Conservation (phyloP, 2,329 filamentous ascomycete genomes). For the Ophiostoma quercus region DNA sequence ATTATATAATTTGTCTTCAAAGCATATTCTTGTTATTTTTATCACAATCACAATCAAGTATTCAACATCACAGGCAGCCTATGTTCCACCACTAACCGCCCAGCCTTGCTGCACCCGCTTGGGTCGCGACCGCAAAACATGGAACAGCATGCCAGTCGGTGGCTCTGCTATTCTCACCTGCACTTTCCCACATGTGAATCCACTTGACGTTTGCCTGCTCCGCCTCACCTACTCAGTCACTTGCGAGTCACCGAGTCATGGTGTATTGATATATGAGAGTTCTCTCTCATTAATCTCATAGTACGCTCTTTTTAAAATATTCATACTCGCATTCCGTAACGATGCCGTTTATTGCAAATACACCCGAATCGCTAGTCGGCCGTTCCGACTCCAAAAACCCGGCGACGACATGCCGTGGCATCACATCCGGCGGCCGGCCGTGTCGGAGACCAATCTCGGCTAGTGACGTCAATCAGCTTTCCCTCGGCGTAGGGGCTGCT, state of each 20-base stretch:
- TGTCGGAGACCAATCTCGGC: slow-evolving; percentile 68
- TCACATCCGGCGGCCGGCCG: slow-evolving; percentile 74
- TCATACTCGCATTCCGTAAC: background rate
- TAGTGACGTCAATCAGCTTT: slow-evolving; percentile 29
- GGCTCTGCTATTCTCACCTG: background rate
- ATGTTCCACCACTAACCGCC: background rate
- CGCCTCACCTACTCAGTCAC: background rate
- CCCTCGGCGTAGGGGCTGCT: slow-evolving; percentile 23
- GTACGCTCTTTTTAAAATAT: no score
- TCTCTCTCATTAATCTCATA: background rate
- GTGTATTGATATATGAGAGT: background rate
- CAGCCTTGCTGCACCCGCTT: slow-evolving; percentile 3
- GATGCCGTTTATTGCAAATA: slow-evolving; percentile 65
- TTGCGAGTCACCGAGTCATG: background rate
- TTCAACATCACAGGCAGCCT: background rate
- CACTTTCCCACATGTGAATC: background rate
- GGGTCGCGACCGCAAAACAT: background rate
- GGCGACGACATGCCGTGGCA: slow-evolving; percentile 76
- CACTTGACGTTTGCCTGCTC: slow-evolving; percentile 5
- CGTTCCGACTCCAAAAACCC: slow-evolving; percentile 83
- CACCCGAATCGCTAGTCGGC: slow-evolving; percentile 72
- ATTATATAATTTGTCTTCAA: background rate
- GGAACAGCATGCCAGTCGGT: slow-evolving; percentile 12
- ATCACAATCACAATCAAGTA: background rate
- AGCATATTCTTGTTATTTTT: background rate